Conservation (phyloP, 129 eudicot species). For the Centrapalus pauciflorus region DNA sequence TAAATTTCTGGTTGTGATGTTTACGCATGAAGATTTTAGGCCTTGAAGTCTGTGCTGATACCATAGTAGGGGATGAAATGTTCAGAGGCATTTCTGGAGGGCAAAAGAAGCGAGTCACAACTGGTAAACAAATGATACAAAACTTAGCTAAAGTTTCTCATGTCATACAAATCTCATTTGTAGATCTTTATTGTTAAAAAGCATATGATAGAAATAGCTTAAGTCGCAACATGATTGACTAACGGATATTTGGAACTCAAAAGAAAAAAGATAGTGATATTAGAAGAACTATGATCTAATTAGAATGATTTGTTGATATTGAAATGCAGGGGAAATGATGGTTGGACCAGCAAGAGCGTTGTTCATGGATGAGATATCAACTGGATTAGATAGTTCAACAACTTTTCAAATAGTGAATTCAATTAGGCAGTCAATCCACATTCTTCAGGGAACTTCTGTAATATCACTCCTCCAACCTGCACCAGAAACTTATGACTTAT, state of each 20-base stretch:
- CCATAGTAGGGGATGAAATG: slow-evolving; percentile 71
- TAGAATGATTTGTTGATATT: neutral
- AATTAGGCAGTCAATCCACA: slow-evolving; percentile 59
- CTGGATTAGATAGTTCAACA: slow-evolving; percentile 79
- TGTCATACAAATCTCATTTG: neutral
- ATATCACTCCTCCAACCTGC: slow-evolving; percentile 82
- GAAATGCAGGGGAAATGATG: slow-evolving; percentile 64
- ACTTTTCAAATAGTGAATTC: slow-evolving; percentile 73
- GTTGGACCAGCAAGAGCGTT: slow-evolving; percentile 83
- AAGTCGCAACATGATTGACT: neutral
- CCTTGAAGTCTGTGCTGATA: slow-evolving; percentile 73
- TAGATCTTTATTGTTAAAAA: neutral
- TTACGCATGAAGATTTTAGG: slow-evolving; percentile 52
- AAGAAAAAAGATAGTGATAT: neutral
- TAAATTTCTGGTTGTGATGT: neutral
- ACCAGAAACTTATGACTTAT: slow-evolving; percentile 71
- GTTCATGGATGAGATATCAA: slow-evolving; percentile 84
- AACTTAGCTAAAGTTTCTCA: neutral
- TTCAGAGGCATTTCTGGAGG: slow-evolving; percentile 80
- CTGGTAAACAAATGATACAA: slow-evolving; percentile 36
- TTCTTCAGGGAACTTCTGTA: slow-evolving; percentile 59
- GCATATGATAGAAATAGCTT: neutral
- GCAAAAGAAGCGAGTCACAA: slow-evolving; percentile 68
- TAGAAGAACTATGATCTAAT: neutral
- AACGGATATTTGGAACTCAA: neutral